Percentiles rank a stretch among this genome's conserved stretches.
These are phyloP conservation scores for Calocybe gangraenosa DNA, from an alignment of 768 basidiomycete genomes.

Conservation along the genomic window DNA sequence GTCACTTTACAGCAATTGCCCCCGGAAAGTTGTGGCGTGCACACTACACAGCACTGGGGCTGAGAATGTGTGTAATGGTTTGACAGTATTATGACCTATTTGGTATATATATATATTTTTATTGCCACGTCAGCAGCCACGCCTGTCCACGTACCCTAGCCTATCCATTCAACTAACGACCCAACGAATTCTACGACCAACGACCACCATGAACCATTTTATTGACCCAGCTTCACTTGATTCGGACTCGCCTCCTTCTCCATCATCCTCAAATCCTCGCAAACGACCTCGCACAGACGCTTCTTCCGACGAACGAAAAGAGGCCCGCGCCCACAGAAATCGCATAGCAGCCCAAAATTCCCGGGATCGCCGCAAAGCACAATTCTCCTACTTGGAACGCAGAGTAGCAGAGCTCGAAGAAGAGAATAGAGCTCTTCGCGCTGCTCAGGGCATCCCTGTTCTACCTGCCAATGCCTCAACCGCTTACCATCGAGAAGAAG, in stretches of 20 bases:
- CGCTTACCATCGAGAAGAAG: slow-evolving; percentile 25
- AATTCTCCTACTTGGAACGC: slow-evolving; percentile 65
- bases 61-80: no score
- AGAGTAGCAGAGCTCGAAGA: slow-evolving; percentile 73
- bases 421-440: slow-evolving; percentile 74
- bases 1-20: no score
- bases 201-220: slow-evolving; percentile 9
- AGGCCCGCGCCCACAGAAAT: slow-evolving; percentile 87
- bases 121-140: no score
- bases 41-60: no score
- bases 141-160: no score
- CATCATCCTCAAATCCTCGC: slow-evolving; percentile 50
- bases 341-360: slow-evolving; percentile 93
- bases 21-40: no score
- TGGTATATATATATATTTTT: no score
- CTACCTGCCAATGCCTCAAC: slow-evolving; percentile 24
- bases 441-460: slow-evolving; percentile 34
- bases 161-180: no score
- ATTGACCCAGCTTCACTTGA: slow-evolving; percentile 29
- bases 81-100: no score
- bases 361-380: slow-evolving; percentile 85
- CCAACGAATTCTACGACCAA: no score
- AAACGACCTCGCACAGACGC: slow-evolving; percentile 68
- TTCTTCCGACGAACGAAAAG: slow-evolving; percentile 74
- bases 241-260: slow-evolving; percentile 10